phyloP scores from a whole-genome alignment of 2,329 filamentous ascomycete genomes.

The Trichoderma polysporum region DNA sequence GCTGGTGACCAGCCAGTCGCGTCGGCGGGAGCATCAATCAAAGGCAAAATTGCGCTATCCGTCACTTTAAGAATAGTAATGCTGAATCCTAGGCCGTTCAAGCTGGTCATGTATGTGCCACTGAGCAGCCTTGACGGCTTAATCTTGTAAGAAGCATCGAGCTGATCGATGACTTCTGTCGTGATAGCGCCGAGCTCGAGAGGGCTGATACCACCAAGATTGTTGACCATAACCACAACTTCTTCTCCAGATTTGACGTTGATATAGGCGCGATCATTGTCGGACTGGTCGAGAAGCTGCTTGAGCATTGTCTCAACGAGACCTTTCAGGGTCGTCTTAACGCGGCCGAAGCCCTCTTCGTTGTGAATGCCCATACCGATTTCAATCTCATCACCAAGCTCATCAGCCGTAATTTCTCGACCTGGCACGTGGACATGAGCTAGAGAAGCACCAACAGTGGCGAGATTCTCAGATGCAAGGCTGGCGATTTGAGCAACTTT shows the following conservation, averaged over 20 bases:
- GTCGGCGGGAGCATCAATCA: conserved; percentile 67
- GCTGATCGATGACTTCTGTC: conserved; percentile 24
- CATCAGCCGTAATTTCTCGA: conserved; percentile 33
- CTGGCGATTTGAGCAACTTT: conserved; percentile 47
- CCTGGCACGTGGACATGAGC: conserved; percentile 57
- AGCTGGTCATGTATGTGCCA: conserved; percentile 66
- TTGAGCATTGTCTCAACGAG: conserved; percentile 62
- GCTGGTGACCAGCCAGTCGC: conserved; percentile 61
- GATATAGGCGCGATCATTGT: conserved; percentile 55
- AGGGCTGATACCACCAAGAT: conserved; percentile 25
- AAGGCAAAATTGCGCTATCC: conserved; percentile 59
- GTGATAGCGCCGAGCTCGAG: conserved; percentile 28
- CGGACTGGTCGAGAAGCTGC: conserved; percentile 57
- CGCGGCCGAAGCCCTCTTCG: conserved; percentile 43
- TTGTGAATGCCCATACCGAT: conserved; percentile 38
- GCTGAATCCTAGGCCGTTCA: conserved; percentile 72
- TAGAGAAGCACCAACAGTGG: conserved; percentile 52
- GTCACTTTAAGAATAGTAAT: conserved; percentile 46
- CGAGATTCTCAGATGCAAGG: conserved; percentile 47
- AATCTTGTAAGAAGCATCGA: conserved; percentile 22
- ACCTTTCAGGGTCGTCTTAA: conserved; percentile 48
- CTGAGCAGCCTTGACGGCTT: conserved; percentile 48
- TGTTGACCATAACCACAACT: conserved; percentile 25
- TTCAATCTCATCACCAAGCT: conserved; percentile 58
- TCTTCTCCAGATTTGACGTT: conserved; percentile 43